Conservation (phyloP, 208 protist genomes). For the Trypanosoma rangeli region DNA sequence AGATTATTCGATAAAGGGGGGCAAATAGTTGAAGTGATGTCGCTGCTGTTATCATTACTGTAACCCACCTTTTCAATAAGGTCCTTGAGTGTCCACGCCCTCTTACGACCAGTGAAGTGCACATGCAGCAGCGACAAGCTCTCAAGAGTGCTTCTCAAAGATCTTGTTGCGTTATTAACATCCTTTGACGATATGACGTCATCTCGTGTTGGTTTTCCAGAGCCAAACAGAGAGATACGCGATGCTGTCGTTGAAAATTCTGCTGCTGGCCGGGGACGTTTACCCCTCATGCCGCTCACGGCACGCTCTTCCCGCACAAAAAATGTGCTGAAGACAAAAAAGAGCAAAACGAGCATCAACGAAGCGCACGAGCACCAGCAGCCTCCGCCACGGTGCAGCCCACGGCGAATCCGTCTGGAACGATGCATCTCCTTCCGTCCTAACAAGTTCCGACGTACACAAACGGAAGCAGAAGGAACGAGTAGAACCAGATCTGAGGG, state of each 20-base stretch:
- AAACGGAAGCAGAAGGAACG: background rate
- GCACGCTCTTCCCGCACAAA: background rate
- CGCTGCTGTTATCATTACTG: background rate
- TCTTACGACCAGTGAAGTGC: constrained; percentile 7
- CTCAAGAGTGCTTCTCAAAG: background rate
- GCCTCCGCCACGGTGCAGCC: background rate
- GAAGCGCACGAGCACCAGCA: background rate
- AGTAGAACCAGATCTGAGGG: background rate
- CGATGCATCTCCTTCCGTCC: constrained; percentile 5
- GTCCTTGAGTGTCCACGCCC: constrained; percentile 17
- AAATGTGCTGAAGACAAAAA: constrained; percentile 6
- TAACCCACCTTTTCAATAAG: constrained; percentile 12
- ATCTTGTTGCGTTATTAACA: background rate
- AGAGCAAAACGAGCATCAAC: constrained; percentile 1
- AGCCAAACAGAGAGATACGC: background rate
- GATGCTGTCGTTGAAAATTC: background rate
- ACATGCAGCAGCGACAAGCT: constrained; percentile 17
- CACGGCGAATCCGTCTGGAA: background rate
- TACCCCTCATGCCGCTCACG: background rate
- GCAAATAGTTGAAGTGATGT: constrained; percentile 10
- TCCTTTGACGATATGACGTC: background rate
- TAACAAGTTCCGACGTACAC: background rate
- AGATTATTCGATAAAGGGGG: constrained; percentile 16
- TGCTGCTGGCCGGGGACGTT: background rate
- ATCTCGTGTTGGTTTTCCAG: background rate